Evolutionary conservation across 192 early-diverging fungal genomes (phyloP).

Genomic region (Linnemannia hyalina): DNA sequence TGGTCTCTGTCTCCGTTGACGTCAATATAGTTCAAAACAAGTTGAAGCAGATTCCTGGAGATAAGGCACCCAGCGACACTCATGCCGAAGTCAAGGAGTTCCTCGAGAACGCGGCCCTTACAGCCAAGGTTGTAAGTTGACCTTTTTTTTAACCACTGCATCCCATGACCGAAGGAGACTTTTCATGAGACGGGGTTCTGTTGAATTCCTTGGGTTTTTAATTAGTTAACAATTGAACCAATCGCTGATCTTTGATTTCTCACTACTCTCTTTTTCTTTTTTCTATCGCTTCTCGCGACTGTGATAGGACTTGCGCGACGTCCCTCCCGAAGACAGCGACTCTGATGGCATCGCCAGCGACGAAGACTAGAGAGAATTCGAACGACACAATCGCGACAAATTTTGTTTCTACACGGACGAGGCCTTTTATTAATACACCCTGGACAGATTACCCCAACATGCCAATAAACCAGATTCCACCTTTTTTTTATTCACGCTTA

Average conservation of each 20-base stretch:
- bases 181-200: too few species aligned
- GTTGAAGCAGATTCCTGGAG: slow-evolving; percentile 17
- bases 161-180: too few species aligned
- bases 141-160: too few species aligned
- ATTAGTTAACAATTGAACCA: neutral
- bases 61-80: slow-evolving; percentile 17
- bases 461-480: neutral
- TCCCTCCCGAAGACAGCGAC: slow-evolving; percentile 5
- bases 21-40: slow-evolving; percentile 26
- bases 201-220: neutral
- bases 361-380: slow-evolving; percentile 6
- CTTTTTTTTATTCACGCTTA: neutral
- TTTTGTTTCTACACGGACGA: neutral
- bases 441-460: neutral
- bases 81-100: slow-evolving; percentile 24
- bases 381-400: neutral
- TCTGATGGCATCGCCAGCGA: slow-evolving; percentile 15
- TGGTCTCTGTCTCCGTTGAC: neutral
- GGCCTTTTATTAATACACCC: neutral
- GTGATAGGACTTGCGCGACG: slow-evolving; percentile 7
- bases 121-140: neutral
- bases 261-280: neutral
- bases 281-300: neutral
- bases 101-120: slow-evolving; percentile 11
- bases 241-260: neutral